phyloP scores from a whole-genome alignment of 805 yeast genomes.

The Priceomyces castillae region DNA sequence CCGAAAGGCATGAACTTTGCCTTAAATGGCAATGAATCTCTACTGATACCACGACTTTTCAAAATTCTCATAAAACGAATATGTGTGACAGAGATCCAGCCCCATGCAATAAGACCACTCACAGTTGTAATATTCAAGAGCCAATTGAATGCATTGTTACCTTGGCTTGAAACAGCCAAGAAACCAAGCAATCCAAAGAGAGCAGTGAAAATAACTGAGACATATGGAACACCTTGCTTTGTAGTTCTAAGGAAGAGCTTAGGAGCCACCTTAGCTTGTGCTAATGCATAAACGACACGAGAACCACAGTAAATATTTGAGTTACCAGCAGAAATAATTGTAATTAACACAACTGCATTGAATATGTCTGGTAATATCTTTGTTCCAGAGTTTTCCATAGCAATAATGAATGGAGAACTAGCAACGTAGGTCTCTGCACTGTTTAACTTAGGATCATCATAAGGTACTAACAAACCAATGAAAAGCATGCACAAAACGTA shows the following conservation, averaged over 20 bases:
- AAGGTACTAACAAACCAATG: slow-evolving; percentile 70
- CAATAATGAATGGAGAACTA: slow-evolving; percentile 70
- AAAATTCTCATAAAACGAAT: slow-evolving; percentile 68
- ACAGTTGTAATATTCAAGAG: slow-evolving; percentile 72
- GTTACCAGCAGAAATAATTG: slow-evolving; percentile 78
- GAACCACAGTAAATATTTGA: slow-evolving; percentile 49
- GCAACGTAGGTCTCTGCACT: slow-evolving; percentile 38
- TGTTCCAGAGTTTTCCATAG: slow-evolving; percentile 68
- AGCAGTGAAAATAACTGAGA: slow-evolving; percentile 56
- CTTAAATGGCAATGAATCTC: slow-evolving; percentile 72
- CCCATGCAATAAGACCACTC: slow-evolving; percentile 74
- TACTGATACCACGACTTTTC: slow-evolving; percentile 57
- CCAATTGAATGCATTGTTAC: slow-evolving; percentile 66
- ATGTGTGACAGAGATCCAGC: slow-evolving; percentile 61
- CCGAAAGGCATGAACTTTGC: slow-evolving; percentile 66
- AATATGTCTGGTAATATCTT: slow-evolving; percentile 63
- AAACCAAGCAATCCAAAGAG: slow-evolving; percentile 63
- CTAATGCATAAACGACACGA: slow-evolving; percentile 62
- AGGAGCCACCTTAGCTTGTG: slow-evolving; percentile 60
- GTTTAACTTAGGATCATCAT: slow-evolving; percentile 56
- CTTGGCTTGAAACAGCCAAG: slow-evolving; percentile 52
- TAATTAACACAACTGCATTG: slow-evolving; percentile 64
- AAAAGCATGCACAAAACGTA: slow-evolving; percentile 65
- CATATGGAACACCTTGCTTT: slow-evolving; percentile 58
- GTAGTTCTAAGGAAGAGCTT: slow-evolving; percentile 48